Percentiles rank a stretch among this genome's conserved stretches.
Evolutionary conservation across 2,329 filamentous ascomycete species (phyloP).

Genomic region (Thelonectria blattea): DNA sequence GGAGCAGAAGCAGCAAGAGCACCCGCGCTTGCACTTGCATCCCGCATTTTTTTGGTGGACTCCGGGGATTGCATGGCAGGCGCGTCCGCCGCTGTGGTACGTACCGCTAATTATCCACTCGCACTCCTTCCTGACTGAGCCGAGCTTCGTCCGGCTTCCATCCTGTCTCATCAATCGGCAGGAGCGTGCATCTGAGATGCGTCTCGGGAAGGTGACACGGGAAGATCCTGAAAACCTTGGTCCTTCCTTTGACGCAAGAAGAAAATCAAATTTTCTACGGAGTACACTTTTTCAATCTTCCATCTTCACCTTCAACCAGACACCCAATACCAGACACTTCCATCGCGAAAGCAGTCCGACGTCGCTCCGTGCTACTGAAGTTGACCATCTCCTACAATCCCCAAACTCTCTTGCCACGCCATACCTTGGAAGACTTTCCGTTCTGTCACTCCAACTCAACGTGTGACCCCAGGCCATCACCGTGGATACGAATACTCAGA

Average conservation of each 20-base stretch:
- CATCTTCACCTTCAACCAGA: too few relatives aligned
- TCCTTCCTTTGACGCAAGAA: too few relatives aligned
- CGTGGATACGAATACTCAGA: neutral
- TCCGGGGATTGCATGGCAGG: slow-evolving; percentile 1
- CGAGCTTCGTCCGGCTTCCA: slow-evolving; percentile 14
- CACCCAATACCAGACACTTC: too few relatives aligned
- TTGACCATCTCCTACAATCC: too few relatives aligned
- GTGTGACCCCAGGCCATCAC: neutral
- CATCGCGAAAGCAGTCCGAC: too few relatives aligned
- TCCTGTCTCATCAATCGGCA: neutral
- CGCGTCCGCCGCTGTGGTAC: neutral
- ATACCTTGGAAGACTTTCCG: too few relatives aligned
- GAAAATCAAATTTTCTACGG: too few relatives aligned
- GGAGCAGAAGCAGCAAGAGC: neutral
- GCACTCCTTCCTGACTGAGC: neutral
- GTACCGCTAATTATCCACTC: neutral
- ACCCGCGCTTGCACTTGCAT: slow-evolving; percentile 11
- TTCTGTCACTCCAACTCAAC: neutral
- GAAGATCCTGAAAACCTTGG: too few relatives aligned
- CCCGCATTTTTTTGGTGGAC: slow-evolving; percentile 12
- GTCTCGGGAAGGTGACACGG: neutral
- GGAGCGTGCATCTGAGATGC: neutral
- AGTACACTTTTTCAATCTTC: too few relatives aligned
- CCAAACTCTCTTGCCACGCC: too few relatives aligned
- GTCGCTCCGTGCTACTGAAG: too few relatives aligned